Base-by-base conservation (phyloP, 345 rosid species). In the Erucastrum elatum region DNA sequence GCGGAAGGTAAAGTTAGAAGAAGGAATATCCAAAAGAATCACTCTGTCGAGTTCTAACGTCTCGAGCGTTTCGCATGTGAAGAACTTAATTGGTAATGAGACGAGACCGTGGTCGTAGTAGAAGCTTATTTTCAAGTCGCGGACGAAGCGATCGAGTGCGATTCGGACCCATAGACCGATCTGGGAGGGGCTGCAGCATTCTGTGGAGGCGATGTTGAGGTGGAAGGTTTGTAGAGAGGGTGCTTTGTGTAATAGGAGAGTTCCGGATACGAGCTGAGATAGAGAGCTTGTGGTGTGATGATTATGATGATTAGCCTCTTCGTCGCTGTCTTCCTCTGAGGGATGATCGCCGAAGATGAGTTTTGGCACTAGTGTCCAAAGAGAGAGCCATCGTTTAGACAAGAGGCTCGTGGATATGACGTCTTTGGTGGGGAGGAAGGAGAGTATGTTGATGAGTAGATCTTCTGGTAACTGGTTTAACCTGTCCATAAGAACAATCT, bases 141-240 rank as follows among this genome's bases (percentile, higher is more conserved):
- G 65, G 29, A 66, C 37, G 4, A 33, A 53, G 7, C 71, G 71
- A 5, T 75, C 65, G 2, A 66, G 56, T 2, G 65, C 78, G 6
- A 75, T 35, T 15, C 78, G 26, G 35, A 75, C 41, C 78, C 78
- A 75, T 34, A 75, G n/a, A 34, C 7, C 37, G 55, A 65, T 55
- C 37, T 66, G 29, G 0, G 8, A 51, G 55, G 21, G 21, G 21
- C 11, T 37, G 15, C 16, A 5, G 15, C 64, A 35, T 13, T 26
- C 15, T 2, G 63, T 21, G 21, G 21, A 46, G 53, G 8, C 51
- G 4, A 0, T 15, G 41, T 13, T 75, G 78, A 75, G 65, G 15
- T 65, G 64, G 5, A 75, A 75, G 37, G 4, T 4, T 8, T 65
- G 65, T 2, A 75, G 15, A 65, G 13, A 51, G 0, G 39, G 5